These are phyloP conservation scores for Aspergillus flavus DNA, from an alignment of 2,329 filamentous ascomycete species.

Conservation along the genomic window DNA sequence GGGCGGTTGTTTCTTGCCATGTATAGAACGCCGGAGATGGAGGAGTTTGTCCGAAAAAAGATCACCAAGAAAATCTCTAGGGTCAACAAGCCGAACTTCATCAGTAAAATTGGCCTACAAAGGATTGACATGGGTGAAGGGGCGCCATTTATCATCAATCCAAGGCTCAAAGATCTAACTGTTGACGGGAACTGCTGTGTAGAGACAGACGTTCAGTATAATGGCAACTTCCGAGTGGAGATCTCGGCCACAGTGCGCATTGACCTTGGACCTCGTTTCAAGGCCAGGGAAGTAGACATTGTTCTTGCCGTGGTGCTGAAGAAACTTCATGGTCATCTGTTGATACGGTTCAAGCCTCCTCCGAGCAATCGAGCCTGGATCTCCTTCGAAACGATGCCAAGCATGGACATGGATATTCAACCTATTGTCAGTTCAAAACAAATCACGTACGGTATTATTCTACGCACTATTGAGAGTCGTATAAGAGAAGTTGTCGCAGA, in stretches of 20 bases:
- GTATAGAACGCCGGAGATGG: slow-evolving; percentile 81
- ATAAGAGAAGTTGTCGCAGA: slow-evolving; percentile 94
- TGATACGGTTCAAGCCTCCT: slow-evolving; percentile 88
- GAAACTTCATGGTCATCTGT: slow-evolving; percentile 79
- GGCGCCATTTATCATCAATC: slow-evolving; percentile 85
- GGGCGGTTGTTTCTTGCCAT: slow-evolving; percentile 85
- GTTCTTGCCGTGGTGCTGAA: slow-evolving; percentile 84
- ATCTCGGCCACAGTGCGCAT: slow-evolving; percentile 92
- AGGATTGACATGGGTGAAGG: slow-evolving; percentile 84
- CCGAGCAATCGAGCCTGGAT: slow-evolving; percentile 97
- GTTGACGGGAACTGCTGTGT: slow-evolving; percentile 88
- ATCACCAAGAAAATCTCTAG: slow-evolving; percentile 95
- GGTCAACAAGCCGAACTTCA: slow-evolving; percentile 87
- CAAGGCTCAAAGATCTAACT: slow-evolving; percentile 82
- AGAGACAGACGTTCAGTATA: slow-evolving; percentile 86
- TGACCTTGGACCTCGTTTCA: slow-evolving; percentile 85
- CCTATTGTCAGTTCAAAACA: slow-evolving; percentile 93
- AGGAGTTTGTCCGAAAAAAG: slow-evolving; percentile 77
- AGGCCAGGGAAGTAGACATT: slow-evolving; percentile 84
- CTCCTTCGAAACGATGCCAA: slow-evolving; percentile 89
- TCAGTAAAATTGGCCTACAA: slow-evolving; percentile 80
- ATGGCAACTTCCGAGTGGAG: slow-evolving; percentile 84
- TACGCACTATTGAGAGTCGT: slow-evolving; percentile 89
- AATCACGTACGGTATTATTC: slow-evolving; percentile 90
- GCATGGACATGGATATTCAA: slow-evolving; percentile 91